Evolutionary conservation across 1,284 basidiomycete species (phyloP), one percentile per base, ranked within the genome.

Genomic region (Boletus smithii): DNA sequence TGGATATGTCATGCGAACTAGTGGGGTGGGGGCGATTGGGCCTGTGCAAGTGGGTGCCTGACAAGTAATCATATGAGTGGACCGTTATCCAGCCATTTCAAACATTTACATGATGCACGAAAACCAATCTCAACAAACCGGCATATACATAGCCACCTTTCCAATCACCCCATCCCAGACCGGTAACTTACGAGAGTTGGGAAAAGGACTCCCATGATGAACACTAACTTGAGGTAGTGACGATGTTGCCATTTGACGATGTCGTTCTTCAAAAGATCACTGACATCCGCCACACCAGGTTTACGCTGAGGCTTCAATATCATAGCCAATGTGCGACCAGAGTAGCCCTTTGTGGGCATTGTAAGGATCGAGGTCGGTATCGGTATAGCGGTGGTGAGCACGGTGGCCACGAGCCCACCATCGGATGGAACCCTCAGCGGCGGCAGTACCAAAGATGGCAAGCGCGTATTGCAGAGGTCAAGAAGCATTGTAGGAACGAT

Each of bases 371-470:
- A 97, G 85, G 49, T 94, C 88, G 59, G 93, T 95, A 72, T 97
- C 94, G 63, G 92, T 95, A 74, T 95, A 95, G 43, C 91, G 81
- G 68, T 95, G 92, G 71, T 95, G 91, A 8, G 93, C 91, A 53
- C 93, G 86, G 74, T 95, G 92, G 50, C 90, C 91, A 39, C 92
- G 80, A n/a, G 83, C 83, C 93, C 93, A 95, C 93, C 92, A 95
- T 66, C 86, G 85, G 70, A 95, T 92, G 16, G 91, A 91, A 20
- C 93, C 92, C 62, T 95, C 81, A 27, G 92, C 88, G 10, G 93
- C 89, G 46, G 91, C 92, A 2, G 89, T 84, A 46, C 92, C 93
- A 10, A 83, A 78, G 17, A 86, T 57, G 8, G 89, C 87, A 43
- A 95, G 80, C 58, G 80, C 70, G 66, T 89, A 92, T 65, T 95